A percentile compares a stretch with the other conserved stretches of the same genome.
phyloP scores from a whole-genome alignment of 495 filamentous ascomycete species.

The Chaetomium fimeti region DNA sequence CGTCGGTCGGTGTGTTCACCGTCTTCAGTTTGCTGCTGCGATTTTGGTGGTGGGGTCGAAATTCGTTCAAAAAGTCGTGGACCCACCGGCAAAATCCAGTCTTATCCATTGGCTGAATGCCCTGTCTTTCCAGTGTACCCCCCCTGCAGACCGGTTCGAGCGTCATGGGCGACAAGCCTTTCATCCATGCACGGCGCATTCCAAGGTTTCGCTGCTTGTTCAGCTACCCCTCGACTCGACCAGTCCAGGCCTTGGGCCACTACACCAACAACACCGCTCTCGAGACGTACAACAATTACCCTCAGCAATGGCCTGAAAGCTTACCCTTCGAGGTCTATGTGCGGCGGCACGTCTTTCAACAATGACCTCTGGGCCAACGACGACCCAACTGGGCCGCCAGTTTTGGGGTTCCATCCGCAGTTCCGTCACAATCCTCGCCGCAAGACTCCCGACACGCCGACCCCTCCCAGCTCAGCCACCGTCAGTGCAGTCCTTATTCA shows the following conservation, averaged over 20 bases:
- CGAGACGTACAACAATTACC: neutral
- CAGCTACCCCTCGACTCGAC: neutral
- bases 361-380: conserved; percentile 48
- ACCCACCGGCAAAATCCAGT: conserved; percentile 26
- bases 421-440: conserved; percentile 38
- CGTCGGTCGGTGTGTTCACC: conserved; percentile 17
- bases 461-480: conserved; percentile 24
- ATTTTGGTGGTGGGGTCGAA: conserved; percentile 36
- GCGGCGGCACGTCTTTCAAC: conserved; percentile 42
- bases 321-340: conserved; percentile 17
- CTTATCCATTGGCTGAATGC: conserved; percentile 39
- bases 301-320: conserved; percentile 30
- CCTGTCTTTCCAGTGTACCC: conserved; percentile 2
- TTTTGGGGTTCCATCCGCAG: conserved; percentile 47
- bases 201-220: conserved; percentile 23
- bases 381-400: conserved; percentile 47
- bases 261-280: neutral
- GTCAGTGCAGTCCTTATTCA: conserved; percentile 17
- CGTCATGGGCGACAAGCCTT: conserved; percentile 32
- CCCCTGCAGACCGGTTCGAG: conserved; percentile 16
- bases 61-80: conserved; percentile 37
- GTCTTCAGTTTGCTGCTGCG: conserved; percentile 18
- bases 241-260: neutral
- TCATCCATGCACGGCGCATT: conserved; percentile 23
- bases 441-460: conserved; percentile 36